Evolutionary conservation across 2,329 filamentous ascomycete genomes (phyloP).

Genomic region (Pseudopithomyces chartarum): DNA sequence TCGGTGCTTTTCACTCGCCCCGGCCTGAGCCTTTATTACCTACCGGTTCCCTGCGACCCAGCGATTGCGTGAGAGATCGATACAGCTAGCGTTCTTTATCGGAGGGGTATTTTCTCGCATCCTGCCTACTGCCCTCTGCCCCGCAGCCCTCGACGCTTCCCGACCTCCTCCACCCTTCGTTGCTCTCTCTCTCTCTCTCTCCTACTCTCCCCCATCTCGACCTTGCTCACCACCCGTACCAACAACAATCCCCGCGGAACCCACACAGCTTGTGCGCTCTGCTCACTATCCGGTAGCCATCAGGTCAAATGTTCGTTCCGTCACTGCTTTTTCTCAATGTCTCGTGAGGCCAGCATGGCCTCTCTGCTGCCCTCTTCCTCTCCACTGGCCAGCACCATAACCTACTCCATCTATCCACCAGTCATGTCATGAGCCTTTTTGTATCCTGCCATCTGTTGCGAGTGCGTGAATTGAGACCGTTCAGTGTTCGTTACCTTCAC

Average conservation of each 20-base stretch:
- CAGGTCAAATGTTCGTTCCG: conserved; percentile 48
- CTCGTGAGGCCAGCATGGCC: conserved; percentile 34
- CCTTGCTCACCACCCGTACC: conserved; percentile 4
- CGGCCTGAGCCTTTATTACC: conserved; percentile 13
- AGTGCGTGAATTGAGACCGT: conserved; percentile 48
- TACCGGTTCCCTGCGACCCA: conserved; percentile 7
- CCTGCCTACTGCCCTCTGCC: conserved; percentile 23
- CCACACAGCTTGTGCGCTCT: conserved; percentile 31
- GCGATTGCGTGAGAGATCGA: conserved; percentile 25
- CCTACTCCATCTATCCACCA: conserved; percentile 21
- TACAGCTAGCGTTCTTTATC: conserved; percentile 26
- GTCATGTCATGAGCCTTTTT: conserved; percentile 28
- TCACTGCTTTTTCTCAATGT: conserved; percentile 37
- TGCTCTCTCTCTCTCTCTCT: too few species aligned
- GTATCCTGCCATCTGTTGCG: conserved; percentile 35
- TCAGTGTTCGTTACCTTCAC: conserved; percentile 38
- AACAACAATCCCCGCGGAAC: conserved; percentile 9
- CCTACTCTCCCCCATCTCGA: too few species aligned
- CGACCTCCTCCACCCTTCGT: conserved; percentile 8
- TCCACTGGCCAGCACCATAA: conserved; percentile 21
- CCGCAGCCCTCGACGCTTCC: conserved; percentile 19
- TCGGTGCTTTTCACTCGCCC: conserved; percentile 7
- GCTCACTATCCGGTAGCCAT: conserved; percentile 29
- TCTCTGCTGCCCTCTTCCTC: conserved; percentile 26
- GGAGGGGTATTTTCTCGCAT: conserved; percentile 22